Evolutionary conservation across 2,329 filamentous ascomycete genomes (phyloP).

Genomic region (Aureobasidium sp.): DNA sequence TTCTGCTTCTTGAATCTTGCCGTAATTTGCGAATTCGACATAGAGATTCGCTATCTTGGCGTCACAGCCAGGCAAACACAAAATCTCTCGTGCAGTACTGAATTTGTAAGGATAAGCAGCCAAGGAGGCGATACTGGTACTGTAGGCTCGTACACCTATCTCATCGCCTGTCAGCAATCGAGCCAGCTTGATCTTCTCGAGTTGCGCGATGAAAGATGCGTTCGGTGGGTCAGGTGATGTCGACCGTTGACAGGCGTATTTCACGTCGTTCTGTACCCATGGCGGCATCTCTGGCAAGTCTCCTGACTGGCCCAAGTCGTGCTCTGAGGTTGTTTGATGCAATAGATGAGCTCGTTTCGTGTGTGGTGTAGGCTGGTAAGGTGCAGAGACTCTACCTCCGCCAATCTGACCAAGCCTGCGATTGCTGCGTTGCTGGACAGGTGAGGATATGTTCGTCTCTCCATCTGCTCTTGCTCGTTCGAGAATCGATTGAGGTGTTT

Average conservation of each 20-base stretch:
- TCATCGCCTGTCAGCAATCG: constrained; percentile 66
- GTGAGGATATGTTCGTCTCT: not conserved
- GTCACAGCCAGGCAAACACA: constrained; percentile 68
- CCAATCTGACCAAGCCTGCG: constrained; percentile 20
- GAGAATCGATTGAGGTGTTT: constrained; percentile 31
- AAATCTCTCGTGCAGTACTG: constrained; percentile 36
- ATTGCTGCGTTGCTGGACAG: not conserved
- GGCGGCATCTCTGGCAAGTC: constrained; percentile 60
- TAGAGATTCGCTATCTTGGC: constrained; percentile 71
- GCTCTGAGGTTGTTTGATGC: constrained; percentile 69
- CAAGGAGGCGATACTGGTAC: constrained; percentile 73
- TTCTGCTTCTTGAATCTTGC: constrained; percentile 54
- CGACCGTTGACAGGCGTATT: constrained; percentile 74
- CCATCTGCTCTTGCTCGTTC: constrained; percentile 45
- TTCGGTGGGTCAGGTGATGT: constrained; percentile 68
- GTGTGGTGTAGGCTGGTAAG: constrained; percentile 14
- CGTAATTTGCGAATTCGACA: constrained; percentile 61
- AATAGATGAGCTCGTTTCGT: constrained; percentile 41
- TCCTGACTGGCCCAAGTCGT: constrained; percentile 49
- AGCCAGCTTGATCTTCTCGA: constrained; percentile 66
- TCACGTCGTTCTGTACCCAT: constrained; percentile 56
- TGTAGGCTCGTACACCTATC: constrained; percentile 79
- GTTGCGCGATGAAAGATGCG: constrained; percentile 61
- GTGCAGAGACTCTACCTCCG: constrained; percentile 26
- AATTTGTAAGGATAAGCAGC: constrained; percentile 68